Evolutionary conservation across 2,329 filamentous ascomycete species (phyloP).

Genomic region (Calonectria crousiana): DNA sequence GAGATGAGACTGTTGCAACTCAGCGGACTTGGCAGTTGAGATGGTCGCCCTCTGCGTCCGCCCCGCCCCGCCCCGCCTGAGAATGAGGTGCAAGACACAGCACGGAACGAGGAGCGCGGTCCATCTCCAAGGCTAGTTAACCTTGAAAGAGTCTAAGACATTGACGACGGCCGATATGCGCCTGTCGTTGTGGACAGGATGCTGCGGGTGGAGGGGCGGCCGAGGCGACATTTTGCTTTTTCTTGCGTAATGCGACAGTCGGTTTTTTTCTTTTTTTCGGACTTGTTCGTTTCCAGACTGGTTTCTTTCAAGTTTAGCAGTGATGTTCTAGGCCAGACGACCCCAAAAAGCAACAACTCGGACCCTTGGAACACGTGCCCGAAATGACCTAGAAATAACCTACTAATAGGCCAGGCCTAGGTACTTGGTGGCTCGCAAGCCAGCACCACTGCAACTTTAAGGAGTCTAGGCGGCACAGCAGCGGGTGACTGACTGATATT

Average conservation of each 20-base stretch:
- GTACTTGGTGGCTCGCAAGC: background rate
- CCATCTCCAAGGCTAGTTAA: slow-evolving; percentile 18
- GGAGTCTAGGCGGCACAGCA: slow-evolving; percentile 1
- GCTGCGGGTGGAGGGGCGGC: background rate
- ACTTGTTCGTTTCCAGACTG: slow-evolving; percentile 14
- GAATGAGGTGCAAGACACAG: slow-evolving; percentile 25
- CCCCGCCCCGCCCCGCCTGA: slow-evolving; percentile 34
- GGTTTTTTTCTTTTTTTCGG: background rate
- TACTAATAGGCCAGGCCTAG: background rate
- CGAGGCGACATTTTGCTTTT: slow-evolving; percentile 20
- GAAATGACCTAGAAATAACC: slow-evolving; percentile 17
- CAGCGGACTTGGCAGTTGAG: background rate
- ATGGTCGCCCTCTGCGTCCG: slow-evolving; percentile 18
- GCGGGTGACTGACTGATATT: background rate
- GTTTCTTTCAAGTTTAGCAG: background rate
- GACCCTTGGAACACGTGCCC: slow-evolving; percentile 24
- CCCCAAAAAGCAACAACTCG: slow-evolving; percentile 15
- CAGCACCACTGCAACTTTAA: slow-evolving; percentile 16
- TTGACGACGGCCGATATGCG: background rate
- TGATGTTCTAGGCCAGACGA: background rate
- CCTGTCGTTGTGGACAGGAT: slow-evolving; percentile 4
- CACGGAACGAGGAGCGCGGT: slow-evolving; percentile 12
- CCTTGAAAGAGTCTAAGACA: slow-evolving; percentile 23
- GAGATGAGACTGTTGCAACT: slow-evolving; percentile 2
- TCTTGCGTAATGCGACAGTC: background rate